phyloP scores from a whole-genome alignment of 2,329 filamentous ascomycete genomes.

The Cladophialophora psammophila region DNA sequence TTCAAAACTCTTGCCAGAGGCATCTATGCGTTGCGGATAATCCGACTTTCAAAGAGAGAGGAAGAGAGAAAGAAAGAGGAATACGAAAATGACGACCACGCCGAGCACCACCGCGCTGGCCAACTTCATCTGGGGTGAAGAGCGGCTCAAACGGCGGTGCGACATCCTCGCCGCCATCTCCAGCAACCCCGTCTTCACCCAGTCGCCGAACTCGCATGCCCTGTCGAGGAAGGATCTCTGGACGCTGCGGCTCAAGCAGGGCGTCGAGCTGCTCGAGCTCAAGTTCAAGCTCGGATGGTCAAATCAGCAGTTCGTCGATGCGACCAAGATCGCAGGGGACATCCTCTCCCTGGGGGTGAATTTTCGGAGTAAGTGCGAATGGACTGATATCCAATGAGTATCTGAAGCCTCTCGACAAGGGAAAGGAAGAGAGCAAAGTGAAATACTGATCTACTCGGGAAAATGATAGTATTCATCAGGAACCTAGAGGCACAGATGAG shows the following conservation, averaged over 20 bases:
- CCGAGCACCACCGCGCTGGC: constrained; percentile 10
- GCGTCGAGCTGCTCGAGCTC: constrained; percentile 19
- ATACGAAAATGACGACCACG: constrained; percentile 4
- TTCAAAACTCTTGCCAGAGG: too few relatives aligned
- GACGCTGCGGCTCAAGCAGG: constrained; percentile 22
- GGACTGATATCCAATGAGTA: too few relatives aligned
- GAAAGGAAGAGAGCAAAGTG: neutral
- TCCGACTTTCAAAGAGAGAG: too few relatives aligned
- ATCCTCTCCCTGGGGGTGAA: constrained; percentile 8
- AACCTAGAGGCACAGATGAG: constrained; percentile 40
- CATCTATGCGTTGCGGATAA: too few relatives aligned
- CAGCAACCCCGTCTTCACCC: constrained; percentile 13
- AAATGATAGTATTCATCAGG: constrained; percentile 31
- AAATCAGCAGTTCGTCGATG: constrained; percentile 23
- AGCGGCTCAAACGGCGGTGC: constrained; percentile 8
- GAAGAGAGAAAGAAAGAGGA: neutral
- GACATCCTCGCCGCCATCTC: constrained; percentile 13
- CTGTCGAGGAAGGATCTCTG: constrained; percentile 29
- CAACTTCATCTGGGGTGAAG: constrained; percentile 20
- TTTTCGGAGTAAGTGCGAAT: constrained; percentile 12
- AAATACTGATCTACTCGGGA: neutral
- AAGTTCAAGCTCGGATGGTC: constrained; percentile 27
- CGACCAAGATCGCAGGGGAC: constrained; percentile 14
- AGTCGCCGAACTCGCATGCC: constrained; percentile 9
- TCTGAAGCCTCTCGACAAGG: neutral